Conservation (phyloP, 768 basidiomycete genomes). For the Leucosporidium scottii region DNA sequence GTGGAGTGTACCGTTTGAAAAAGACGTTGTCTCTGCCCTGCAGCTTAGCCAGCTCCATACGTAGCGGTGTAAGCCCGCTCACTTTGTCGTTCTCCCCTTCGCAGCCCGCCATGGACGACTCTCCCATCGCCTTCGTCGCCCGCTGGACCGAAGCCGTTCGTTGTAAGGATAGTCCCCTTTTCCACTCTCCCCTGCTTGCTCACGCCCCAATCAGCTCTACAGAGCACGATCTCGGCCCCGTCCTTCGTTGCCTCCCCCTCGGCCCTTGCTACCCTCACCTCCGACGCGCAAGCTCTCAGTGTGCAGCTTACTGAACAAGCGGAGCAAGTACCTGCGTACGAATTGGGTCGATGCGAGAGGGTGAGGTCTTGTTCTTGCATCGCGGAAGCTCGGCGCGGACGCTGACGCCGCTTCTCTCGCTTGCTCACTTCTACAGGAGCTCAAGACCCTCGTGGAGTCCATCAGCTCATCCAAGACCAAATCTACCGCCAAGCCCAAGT, state of each 20-base stretch:
- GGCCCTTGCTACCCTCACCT: not conserved
- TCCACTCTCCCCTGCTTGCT: not conserved
- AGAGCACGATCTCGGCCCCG: not conserved
- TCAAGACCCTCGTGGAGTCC: not conserved
- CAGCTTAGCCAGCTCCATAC: too few species aligned
- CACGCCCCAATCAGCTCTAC: not conserved
- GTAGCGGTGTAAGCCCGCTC: too few species aligned
- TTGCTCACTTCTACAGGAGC: conserved; percentile 7
- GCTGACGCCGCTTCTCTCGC: too few species aligned
- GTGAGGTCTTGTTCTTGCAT: not conserved
- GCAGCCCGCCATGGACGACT: too few species aligned
- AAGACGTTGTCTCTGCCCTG: too few species aligned
- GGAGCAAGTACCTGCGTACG: conserved; percentile 8
- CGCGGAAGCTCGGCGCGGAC: accelerated
- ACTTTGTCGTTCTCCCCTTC: too few species aligned
- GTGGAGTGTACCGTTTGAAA: too few species aligned
- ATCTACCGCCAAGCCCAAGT: conserved; percentile 13
- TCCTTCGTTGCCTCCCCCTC: not conserved
- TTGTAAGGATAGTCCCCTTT: too few species aligned
- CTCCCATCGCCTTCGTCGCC: too few species aligned
- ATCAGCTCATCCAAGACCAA: not conserved
- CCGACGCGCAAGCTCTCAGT: not conserved
- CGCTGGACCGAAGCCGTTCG: too few species aligned
- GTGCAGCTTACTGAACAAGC: conserved; percentile 13
- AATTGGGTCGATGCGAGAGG: conserved; percentile 15